phyloP scores from a whole-genome alignment of 495 filamentous ascomycete species.

The Pyrenopolyporus hunteri region DNA sequence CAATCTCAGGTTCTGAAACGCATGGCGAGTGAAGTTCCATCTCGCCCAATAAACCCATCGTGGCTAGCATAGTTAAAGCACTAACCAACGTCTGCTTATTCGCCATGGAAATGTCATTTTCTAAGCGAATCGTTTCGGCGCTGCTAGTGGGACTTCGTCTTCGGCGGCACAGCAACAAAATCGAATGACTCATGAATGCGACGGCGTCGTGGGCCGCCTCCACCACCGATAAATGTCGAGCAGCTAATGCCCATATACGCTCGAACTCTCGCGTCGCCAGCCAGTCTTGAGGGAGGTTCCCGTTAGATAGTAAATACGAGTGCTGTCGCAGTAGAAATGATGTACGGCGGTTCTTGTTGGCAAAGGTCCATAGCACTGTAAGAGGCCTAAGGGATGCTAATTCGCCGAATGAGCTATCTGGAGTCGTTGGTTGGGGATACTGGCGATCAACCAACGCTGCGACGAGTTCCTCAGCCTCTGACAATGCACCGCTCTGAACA shows the following conservation, averaged over 20 bases:
- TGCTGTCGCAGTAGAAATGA: slow-evolving; percentile 47
- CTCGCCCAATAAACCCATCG: slow-evolving; percentile 44
- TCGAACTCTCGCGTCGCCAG: slow-evolving; percentile 50
- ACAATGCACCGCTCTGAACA: slow-evolving; percentile 40
- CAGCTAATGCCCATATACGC: slow-evolving; percentile 44
- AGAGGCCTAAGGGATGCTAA: slow-evolving; percentile 30
- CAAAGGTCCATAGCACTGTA: slow-evolving; percentile 42
- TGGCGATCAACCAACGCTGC: slow-evolving; percentile 41
- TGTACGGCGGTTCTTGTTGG: slow-evolving; percentile 28
- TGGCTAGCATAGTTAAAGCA: slow-evolving; percentile 43
- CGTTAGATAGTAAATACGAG: slow-evolving; percentile 42
- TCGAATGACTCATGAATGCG: slow-evolving; percentile 42
- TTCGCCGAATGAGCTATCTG: slow-evolving; percentile 39
- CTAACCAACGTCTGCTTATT: slow-evolving; percentile 44
- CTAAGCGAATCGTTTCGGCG: slow-evolving; percentile 21
- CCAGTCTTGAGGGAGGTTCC: slow-evolving; percentile 50
- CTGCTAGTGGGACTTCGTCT: slow-evolving; percentile 2
- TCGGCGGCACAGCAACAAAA: slow-evolving; percentile 45
- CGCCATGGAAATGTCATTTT: slow-evolving; percentile 31
- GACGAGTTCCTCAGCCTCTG: slow-evolving; percentile 52
- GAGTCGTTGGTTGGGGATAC: slow-evolving; percentile 45
- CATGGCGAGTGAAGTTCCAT: slow-evolving; percentile 20
- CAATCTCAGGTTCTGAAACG: slow-evolving; percentile 30
- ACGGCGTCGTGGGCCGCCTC: slow-evolving; percentile 44
- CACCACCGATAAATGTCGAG: slow-evolving; percentile 39